Base-by-base conservation (phyloP, 2,329 filamentous ascomycete species). In the Mycosphaerella sp. region DNA sequence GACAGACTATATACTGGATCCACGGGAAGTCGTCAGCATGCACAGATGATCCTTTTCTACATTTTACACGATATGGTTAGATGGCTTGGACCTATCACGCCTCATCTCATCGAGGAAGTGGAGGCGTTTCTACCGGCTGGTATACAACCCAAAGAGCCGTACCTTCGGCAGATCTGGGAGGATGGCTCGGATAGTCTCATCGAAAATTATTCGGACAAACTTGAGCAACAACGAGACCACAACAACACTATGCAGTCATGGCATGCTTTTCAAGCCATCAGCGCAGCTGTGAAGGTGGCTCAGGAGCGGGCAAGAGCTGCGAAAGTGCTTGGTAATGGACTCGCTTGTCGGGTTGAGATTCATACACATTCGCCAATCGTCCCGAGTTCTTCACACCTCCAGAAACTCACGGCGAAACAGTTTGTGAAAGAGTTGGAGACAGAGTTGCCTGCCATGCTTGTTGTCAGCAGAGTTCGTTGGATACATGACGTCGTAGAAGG, bases 1-100 rank as follows among this genome's bases (percentile, higher is more conserved):
- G 93, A 98, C 64, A 79, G 88, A 2, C 75, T 97, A 1, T 98
- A 98, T 73, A 93, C 90, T 41, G 87, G 86, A 27, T 80, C 84
- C 54, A 79, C 80, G 12, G 76, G 79, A 12, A 85, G 86, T 41
- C 74, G 81, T 46, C 64, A 73, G 21, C 73, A 74, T 17, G 77
- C 79, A 1, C 81, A 85, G 59, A 75, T 72, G 4, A 76, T 79
- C 1, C 68, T 84, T 6, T 75, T 74, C 41, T 66, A 77, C 25
- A 80, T 96, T 49, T 82, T 91, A 54, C 71, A 80, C 5, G 82
- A 88, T 32, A 74, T 96, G 14, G 73, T 90, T 55, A 79, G 84
- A 48, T 88, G 95, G 78, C 75, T 97, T 27, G 84, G 81, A 2
- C 89, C 91, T 1, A 79, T 95, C 49, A 86, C 85, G 8, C 91